Evolutionary conservation across 2,329 filamentous ascomycete genomes (phyloP).

Genomic region (Colletotrichum acutatum): DNA sequence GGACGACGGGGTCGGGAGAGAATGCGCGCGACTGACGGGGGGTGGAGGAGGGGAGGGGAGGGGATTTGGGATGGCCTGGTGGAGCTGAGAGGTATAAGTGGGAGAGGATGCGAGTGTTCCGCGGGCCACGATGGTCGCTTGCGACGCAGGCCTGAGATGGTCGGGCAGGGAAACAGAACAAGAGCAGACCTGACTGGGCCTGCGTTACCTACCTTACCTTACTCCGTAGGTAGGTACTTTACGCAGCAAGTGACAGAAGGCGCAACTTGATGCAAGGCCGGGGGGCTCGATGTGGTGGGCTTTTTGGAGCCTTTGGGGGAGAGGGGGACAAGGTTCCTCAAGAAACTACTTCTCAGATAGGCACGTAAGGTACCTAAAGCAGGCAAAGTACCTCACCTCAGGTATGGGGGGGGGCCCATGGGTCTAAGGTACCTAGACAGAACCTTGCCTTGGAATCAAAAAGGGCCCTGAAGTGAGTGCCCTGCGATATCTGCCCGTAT

Average conservation of each 20-base stretch:
- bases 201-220: too few species aligned
- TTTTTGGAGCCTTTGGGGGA: not conserved
- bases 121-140: conserved; percentile 20
- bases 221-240: too few species aligned
- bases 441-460: not conserved
- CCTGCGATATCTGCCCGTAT: not conserved
- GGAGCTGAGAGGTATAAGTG: conserved; percentile 1
- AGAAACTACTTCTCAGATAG: not conserved
- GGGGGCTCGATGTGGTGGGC: not conserved
- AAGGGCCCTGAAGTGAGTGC: not conserved
- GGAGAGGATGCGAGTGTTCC: conserved; percentile 23
- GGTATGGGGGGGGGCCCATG: too few species aligned
- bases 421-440: not conserved
- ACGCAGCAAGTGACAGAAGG: not conserved
- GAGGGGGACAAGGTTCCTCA: not conserved
- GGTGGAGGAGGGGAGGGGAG: not conserved
- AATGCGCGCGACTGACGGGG: not conserved
- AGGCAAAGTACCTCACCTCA: not conserved
- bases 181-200: too few species aligned
- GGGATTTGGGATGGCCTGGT: not conserved
- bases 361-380: not conserved
- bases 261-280: not conserved
- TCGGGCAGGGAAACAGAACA: not conserved
- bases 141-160: not conserved
- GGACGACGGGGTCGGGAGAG: not conserved